Evolutionary conservation across 2,329 filamentous ascomycete species (phyloP), one percentile per base, ranked within the genome.

Genomic region (Exophiala aquamarina): DNA sequence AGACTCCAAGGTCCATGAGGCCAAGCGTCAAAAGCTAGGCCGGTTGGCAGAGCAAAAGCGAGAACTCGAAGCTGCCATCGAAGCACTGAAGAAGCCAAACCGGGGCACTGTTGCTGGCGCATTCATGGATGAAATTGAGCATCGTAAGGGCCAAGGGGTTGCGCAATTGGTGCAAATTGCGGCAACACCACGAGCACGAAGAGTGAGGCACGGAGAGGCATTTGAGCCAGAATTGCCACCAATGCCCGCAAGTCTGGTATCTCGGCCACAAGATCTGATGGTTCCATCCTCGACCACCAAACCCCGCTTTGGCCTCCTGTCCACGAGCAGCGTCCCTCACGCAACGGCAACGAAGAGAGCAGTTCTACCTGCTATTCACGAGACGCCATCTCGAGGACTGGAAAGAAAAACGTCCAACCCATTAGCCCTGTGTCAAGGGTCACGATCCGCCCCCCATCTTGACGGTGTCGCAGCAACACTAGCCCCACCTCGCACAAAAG

Each of bases 1-100:
- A 2, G 66, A 68, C 44, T 66, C 70, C 7, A 68, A 69, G 41
- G 66, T 68, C 41, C 69, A 70, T 41, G 70, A 75, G 50, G 61
- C 65, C 8, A 76, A 75, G 51, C 52, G 72, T 32, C 69, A 66
- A 54, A 73, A 71, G 54, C 69, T 72, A 45, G 68, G 72, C 46
- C 63, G 68, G 50, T 58, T 72, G 10, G 61, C 68, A 18, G 70
- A 74, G 21, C 70, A 74, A 48, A 73, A 73, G 60, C 70, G 66
- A 49, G 71, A 76, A 50, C 63, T 76, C 8, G 70, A 73, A 49
- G 70, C 69, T 19, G 73, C 73, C 20, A 76, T 76, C 49, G 59
- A 66, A 18, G 65, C 71, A 0, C 59, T 76, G 3, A 67, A 70
- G 37, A 74, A 72, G 48, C 73, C 73, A 3, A 75, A 75, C 52